Evolutionary conservation across 805 yeast genomes (phyloP), one percentile per base, ranked within the genome.

Genomic region (Saccharomycodes ludwigii): DNA sequence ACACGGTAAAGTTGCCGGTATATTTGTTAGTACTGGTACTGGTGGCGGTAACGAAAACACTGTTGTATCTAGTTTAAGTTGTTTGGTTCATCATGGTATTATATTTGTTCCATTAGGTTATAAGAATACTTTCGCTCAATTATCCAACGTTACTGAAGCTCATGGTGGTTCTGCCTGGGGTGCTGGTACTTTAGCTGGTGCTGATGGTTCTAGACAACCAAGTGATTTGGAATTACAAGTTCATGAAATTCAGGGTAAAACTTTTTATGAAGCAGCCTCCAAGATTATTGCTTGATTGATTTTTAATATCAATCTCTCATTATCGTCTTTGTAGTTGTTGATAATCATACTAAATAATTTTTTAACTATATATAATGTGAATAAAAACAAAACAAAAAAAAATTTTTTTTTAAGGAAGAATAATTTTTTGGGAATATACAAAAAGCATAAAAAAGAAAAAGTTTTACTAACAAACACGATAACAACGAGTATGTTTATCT

Each of bases 81-180:
- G 65, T 33, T 63, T 77, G 38, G 73, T 71, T 27, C 94, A 83
- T 57, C 93, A 82, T 52, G 94, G 94, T 51, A 66, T 82, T 63
- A 61, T 76, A 43, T 82, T 56, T 54, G 73, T 83, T 37, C 94
- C 94, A 40, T 66, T 82, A 45, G 94, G 94, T 50, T 71, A 69
- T 60, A 73, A 66, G 32, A 56, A 65, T 22, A 66, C 63, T 24
- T 72, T 73, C 50, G 66, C 69, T 30, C 67, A 68, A 37, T 54
- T 74, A 44, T 44, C 70, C 41, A 66, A 66, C 54, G 48, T 77
- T 36, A 66, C 63, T 14, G 86, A 76, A 59, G 65, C 68, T 35
- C 86, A 77, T 50, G 94, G 93, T 47, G 77, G 79, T 46, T 71
- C 86, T 34, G 71, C 94, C 32, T 83, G 84, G 79, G 93, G 93